Base-by-base conservation (phyloP, 2,329 filamentous ascomycete genomes). In the Colletotrichum tropicicola region DNA sequence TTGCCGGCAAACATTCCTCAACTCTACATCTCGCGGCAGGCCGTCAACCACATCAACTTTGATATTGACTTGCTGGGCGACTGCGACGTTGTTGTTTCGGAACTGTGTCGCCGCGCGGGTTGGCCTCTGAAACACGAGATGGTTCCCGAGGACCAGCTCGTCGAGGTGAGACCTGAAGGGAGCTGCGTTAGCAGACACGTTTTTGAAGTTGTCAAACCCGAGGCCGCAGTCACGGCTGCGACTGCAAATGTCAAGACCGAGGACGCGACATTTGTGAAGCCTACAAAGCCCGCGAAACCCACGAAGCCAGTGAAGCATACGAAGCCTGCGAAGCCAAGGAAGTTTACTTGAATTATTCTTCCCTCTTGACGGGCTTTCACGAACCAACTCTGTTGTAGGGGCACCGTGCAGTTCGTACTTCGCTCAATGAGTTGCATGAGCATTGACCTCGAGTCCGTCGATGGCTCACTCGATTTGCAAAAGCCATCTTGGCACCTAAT, bases 11-110 rank as follows among this genome's bases (percentile, higher is more conserved):
- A 92, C 65, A 89, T 97, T 39, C 94, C 94, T 6, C 94, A 97
- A 78, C 92, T 97, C 68, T 97, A 96, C 79, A 93, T 98, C 71
- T 94, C 91, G 17, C 89, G 92, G 70, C 91, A 92, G 80, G 91
- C 93, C 3, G 92, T 97, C 59, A 85, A 84, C 35, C 95, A 98
- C 77, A 92, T 97, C 75, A 93, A 97, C 75, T 98, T 99, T 72
- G 96, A 99, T 77, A 93, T 99, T 70, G 94, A 98, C 75, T 85
- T 99, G 59, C 84, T 98, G n/a, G 96, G 96, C 35, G 93, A 98
- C 75, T 98, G 95, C 78, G 96, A 99, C 74, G 87, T 94, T 41
- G 90, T 98, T 8, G 92, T 98, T 13, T 87, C 91, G 1, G 95
- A 98, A 80, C 85, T 99, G 55, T 95, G 92, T 74, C 87, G 90